Conservation (phyloP, 2,329 filamentous ascomycete genomes). For the Alternaria gaisen region DNA sequence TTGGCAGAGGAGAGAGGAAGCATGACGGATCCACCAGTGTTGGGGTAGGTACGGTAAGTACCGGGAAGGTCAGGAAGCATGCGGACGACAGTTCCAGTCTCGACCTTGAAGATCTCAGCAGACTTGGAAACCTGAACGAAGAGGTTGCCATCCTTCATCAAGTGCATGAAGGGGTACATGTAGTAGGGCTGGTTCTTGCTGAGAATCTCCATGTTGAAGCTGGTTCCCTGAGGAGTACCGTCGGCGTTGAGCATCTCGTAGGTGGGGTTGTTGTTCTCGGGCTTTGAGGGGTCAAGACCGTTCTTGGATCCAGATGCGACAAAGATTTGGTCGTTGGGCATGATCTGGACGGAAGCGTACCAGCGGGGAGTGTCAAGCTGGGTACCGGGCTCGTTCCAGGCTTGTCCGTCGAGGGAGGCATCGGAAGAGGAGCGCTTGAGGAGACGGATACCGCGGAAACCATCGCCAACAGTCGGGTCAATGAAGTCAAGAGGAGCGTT, state of each 20-base stretch:
- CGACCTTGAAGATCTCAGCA: conserved; percentile 64
- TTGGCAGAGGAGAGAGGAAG: conserved; percentile 63
- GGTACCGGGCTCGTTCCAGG: conserved; percentile 66
- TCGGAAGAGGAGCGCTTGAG: conserved; percentile 59
- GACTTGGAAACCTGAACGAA: conserved; percentile 67
- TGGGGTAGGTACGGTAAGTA: conserved; percentile 67
- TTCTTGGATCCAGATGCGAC: conserved; percentile 69
- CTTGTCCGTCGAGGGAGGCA: conserved; percentile 57
- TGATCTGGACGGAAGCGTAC: conserved; percentile 68
- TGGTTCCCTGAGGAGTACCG: conserved; percentile 59
- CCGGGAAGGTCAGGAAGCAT: conserved; percentile 63
- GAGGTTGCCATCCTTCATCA: conserved; percentile 64
- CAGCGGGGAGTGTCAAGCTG: conserved; percentile 64
- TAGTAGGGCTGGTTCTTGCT: conserved; percentile 68
- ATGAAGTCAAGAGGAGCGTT: conserved; percentile 65
- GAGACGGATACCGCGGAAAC: conserved; percentile 66
- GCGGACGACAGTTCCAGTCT: conserved; percentile 55
- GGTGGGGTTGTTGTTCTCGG: conserved; percentile 69
- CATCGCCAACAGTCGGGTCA: conserved; percentile 67
- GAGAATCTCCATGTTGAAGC: conserved; percentile 63
- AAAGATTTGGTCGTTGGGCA: conserved; percentile 66
- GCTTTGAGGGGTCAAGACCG: conserved; percentile 63
- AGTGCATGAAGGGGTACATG: conserved; percentile 70
- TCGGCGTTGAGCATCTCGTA: conserved; percentile 66
- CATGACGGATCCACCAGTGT: conserved; percentile 67